These are phyloP conservation scores for Entomortierella beljakovae DNA, from an alignment of 192 early-diverging fungal genomes.

Conservation along the genomic window DNA sequence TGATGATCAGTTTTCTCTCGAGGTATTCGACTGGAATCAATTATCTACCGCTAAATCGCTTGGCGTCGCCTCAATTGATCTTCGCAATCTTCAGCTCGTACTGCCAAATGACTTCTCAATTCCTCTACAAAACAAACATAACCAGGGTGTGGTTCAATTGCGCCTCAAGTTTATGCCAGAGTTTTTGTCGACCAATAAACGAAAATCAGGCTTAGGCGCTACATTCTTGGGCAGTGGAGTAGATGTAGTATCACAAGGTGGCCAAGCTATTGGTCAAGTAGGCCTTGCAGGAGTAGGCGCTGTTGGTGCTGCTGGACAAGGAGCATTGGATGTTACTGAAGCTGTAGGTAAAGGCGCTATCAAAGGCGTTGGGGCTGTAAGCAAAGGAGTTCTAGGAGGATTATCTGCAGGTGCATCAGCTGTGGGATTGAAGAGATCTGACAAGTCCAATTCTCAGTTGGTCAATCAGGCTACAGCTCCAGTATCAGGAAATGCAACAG, in stretches of 20 bases:
- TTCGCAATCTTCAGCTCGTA: slow-evolving; percentile 64
- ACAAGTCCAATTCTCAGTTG: slow-evolving; percentile 17
- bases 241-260: slow-evolving; percentile 61
- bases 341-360: slow-evolving; percentile 42
- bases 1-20: slow-evolving; percentile 65
- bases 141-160: slow-evolving; percentile 60
- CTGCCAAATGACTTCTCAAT: slow-evolving; percentile 58
- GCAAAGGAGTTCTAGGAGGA: slow-evolving; percentile 51
- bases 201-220: slow-evolving; percentile 58
- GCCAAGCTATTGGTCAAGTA: slow-evolving; percentile 45
- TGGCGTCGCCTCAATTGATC: slow-evolving; percentile 63
- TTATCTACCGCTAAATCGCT: slow-evolving; percentile 70
- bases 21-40: slow-evolving; percentile 85
- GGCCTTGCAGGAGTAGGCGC: slow-evolving; percentile 45
- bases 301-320: slow-evolving; percentile 41
- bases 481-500: background rate
- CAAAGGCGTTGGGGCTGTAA: slow-evolving; percentile 45
- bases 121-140: slow-evolving; percentile 51
- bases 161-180: slow-evolving; percentile 69
- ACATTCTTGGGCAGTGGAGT: slow-evolving; percentile 71
- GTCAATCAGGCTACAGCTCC: background rate
- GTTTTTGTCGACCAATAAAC: slow-evolving; percentile 31
- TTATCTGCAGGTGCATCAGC: slow-evolving; percentile 36
- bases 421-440: slow-evolving; percentile 22
- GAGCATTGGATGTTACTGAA: slow-evolving; percentile 14